A percentile compares a stretch with the other conserved stretches of the same genome.
These are phyloP conservation scores for Apiotrichum domesticum DNA, from an alignment of 1,284 basidiomycete genomes.

Conservation along the genomic window DNA sequence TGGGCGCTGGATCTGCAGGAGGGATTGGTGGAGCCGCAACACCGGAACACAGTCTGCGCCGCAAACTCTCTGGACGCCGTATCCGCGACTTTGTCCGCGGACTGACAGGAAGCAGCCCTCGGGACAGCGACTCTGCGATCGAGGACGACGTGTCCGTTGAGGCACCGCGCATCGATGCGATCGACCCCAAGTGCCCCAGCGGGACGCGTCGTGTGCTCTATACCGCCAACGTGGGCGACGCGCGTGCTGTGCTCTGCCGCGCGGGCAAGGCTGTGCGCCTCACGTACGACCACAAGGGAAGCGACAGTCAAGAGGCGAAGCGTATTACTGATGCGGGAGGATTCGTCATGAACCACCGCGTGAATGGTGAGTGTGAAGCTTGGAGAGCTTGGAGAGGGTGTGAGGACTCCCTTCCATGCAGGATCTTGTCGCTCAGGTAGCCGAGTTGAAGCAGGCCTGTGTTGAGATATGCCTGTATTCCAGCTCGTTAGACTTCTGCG, in stretches of 20 bases:
- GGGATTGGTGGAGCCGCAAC: constrained; percentile 22
- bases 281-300: constrained; percentile 98
- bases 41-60: constrained; percentile 18
- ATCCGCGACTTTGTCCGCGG: constrained; percentile 45
- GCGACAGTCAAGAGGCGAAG: constrained; percentile 93
- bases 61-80: constrained; percentile 35
- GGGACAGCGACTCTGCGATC: constrained; percentile 22
- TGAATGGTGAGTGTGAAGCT: constrained; percentile 60
- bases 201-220: constrained; percentile 72
- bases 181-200: constrained; percentile 33
- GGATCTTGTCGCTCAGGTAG: no score
- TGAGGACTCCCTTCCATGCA: no score
- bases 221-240: constrained; percentile 83
- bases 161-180: constrained; percentile 38
- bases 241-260: constrained; percentile 54
- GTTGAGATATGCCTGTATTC: no score
- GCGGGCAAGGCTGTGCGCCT: constrained; percentile 83
- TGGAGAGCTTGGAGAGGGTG: no score
- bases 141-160: constrained; percentile 27
- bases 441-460: no score
- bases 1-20: constrained; percentile 25
- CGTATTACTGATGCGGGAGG: constrained; percentile 96
- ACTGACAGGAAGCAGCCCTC: constrained; percentile 27
- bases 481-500: background rate
- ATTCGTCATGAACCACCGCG: constrained; percentile 96